Evolutionary conservation across 2,329 filamentous ascomycete genomes (phyloP).

Genomic region (Penicillium fuscoglaucum): DNA sequence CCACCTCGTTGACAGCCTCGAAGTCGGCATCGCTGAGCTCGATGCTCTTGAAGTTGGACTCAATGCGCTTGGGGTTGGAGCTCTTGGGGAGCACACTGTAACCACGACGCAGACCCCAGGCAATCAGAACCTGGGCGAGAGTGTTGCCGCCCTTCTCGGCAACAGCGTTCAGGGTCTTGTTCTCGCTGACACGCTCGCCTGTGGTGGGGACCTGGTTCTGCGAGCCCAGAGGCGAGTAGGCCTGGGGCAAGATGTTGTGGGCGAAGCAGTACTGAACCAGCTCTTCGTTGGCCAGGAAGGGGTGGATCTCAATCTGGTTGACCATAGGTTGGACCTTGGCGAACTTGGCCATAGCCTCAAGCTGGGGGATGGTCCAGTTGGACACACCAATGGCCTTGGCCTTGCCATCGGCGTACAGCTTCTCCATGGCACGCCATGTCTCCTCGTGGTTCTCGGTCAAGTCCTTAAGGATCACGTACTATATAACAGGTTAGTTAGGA

Average conservation of each 20-base stretch:
- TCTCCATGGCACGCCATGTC: constrained; percentile 69
- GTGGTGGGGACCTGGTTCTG: constrained; percentile 69
- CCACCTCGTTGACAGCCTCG: constrained; percentile 62
- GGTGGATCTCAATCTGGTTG: constrained; percentile 51
- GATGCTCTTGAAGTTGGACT: constrained; percentile 67
- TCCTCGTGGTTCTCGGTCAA: constrained; percentile 63
- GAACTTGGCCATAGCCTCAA: constrained; percentile 48
- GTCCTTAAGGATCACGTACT: constrained; percentile 63
- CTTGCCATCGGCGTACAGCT: constrained; percentile 59
- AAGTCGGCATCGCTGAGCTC: constrained; percentile 60
- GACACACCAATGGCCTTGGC: constrained; percentile 73
- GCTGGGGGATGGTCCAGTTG: constrained; percentile 64
- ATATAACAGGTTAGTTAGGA: constrained; percentile 11
- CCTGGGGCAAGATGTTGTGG: constrained; percentile 43
- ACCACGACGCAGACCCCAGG: constrained; percentile 66
- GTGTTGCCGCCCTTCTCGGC: constrained; percentile 59
- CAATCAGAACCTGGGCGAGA: constrained; percentile 62
- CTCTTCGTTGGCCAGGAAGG: constrained; percentile 50
- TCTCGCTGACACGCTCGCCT: constrained; percentile 64
- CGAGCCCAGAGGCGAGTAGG: constrained; percentile 55
- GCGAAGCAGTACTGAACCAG: constrained; percentile 46
- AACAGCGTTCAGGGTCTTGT: constrained; percentile 60
- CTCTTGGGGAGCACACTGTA: constrained; percentile 71
- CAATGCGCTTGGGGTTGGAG: constrained; percentile 64
- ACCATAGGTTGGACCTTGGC: constrained; percentile 46